phyloP scores from a whole-genome alignment of 768 basidiomycete species.

The Phaeolepiota aurea region DNA sequence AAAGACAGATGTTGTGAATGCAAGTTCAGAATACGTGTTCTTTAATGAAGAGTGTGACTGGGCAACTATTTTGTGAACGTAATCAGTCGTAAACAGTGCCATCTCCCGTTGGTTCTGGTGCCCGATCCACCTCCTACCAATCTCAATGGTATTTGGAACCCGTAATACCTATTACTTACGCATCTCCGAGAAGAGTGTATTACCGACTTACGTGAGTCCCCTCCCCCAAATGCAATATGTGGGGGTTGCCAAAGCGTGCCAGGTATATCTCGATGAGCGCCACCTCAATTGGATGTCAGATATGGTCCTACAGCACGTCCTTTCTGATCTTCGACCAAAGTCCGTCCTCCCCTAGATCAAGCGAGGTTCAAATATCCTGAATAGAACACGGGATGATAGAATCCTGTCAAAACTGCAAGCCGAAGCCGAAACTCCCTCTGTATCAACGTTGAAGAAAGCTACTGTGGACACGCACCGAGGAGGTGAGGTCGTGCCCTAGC shows the following conservation, averaged over 20 bases:
- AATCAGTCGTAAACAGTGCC: too few relatives aligned
- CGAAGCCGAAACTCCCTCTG: constrained; percentile 43
- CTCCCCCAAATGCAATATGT: not conserved
- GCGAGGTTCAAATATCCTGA: constrained; percentile 3
- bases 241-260: constrained; percentile 3
- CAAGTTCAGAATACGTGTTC: not conserved
- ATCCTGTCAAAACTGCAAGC: constrained; percentile 58
- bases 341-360: constrained; percentile 12
- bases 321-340: constrained; percentile 74
- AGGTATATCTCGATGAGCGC: constrained; percentile 83
- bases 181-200: constrained; percentile 58
- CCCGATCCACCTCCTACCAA: too few relatives aligned
- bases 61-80: too few relatives aligned
- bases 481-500: constrained; percentile 45
- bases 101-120: too few relatives aligned
- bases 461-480: constrained; percentile 81
- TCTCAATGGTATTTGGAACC: not conserved
- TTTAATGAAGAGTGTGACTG: not conserved
- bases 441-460: constrained; percentile 54
- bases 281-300: constrained; percentile 93
- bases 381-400: constrained; percentile 26
- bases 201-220: constrained; percentile 69
- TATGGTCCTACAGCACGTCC: constrained; percentile 65
- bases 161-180: not conserved
- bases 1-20: too few relatives aligned